Evolutionary conservation across 192 early-diverging fungal genomes (phyloP), one percentile per base, ranked within the genome.

Genomic region (Backusella tuberculispora): DNA sequence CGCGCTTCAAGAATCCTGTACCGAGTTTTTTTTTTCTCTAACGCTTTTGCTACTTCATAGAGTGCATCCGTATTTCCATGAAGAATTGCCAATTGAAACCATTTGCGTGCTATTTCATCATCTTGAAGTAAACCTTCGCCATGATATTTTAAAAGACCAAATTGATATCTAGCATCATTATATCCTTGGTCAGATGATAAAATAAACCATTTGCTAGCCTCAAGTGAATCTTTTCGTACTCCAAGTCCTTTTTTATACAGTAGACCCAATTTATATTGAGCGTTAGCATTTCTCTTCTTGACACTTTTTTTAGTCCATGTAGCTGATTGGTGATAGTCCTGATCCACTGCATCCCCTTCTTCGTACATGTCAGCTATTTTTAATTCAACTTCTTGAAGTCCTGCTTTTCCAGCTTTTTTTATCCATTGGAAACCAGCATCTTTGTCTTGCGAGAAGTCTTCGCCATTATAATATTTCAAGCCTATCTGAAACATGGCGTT

Each of bases 271-370:
- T 66, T 76, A 50, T 56, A 71, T 65, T 80, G 77, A 17, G 79
- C 82, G 0, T 40, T 44, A 0, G 46, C 34, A 37, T 74, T 38
- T 14, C 76, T 78, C 42, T 9, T 60, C 21, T 0, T 4, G 21
- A 0, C 53, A 24, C 21, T 26, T 26, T 26, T 53, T 53, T 8
- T n/a, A 53, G 19, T 9, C 82, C 76, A 85, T 53, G 76, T 74
- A 6, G 2, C 10, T 24, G 50, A 53, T 53, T 53, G n/a, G 0
- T 60, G 21, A 26, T 60, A 60, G 21, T 60, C 76, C 37, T 74
- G 53, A 0, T 60, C 53, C 8, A 0, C 13, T 3, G 0, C 2
- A 60, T 60, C 21, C 7, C 53, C 53, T 60, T 60, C 53, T 60
- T 60, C 21, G 24, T 60, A 60, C 21, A 60, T 26, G 1, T 60